Percentiles rank a stretch among this genome's conserved stretches.
Conservation (phyloP, 441 rosid species). For the Croton laevigatus region DNA sequence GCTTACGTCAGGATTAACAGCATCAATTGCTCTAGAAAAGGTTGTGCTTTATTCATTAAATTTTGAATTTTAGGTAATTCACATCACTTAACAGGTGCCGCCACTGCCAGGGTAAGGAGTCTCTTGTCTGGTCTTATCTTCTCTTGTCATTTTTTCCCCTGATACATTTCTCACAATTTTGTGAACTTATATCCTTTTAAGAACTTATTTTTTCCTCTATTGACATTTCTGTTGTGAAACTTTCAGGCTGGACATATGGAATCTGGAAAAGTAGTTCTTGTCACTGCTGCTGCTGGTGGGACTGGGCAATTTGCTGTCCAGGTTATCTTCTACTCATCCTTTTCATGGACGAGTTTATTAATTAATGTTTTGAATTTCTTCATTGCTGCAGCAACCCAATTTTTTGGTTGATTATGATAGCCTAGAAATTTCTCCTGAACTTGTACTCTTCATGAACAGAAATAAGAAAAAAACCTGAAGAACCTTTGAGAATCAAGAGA, state of each 20-base stretch:
- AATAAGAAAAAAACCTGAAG: too few species aligned
- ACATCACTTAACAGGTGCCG: too few species aligned
- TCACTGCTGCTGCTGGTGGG: conserved; percentile 99
- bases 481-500: too few species aligned
- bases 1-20: conserved; percentile 98
- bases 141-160: not conserved
- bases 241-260: conserved; percentile 81
- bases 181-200: not conserved
- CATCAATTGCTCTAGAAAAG: conserved; percentile 93
- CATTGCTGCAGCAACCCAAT: not conserved
- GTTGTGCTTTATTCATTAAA: conserved; percentile 31
- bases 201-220: conserved; percentile 19
- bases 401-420: not conserved
- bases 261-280: conserved; percentile 79
- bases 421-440: not conserved
- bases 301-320: conserved; percentile 99
- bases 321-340: conserved; percentile 42
- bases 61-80: not conserved
- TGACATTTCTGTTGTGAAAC: conserved; percentile 16
- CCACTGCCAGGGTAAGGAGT: too few species aligned
- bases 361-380: not conserved
- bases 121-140: not conserved
- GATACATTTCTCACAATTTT: not conserved
- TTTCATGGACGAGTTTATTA: conserved; percentile 9
- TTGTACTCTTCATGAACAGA: not conserved